Base-by-base conservation (phyloP, 495 filamentous ascomycete genomes). In the Letharia columbiana region DNA sequence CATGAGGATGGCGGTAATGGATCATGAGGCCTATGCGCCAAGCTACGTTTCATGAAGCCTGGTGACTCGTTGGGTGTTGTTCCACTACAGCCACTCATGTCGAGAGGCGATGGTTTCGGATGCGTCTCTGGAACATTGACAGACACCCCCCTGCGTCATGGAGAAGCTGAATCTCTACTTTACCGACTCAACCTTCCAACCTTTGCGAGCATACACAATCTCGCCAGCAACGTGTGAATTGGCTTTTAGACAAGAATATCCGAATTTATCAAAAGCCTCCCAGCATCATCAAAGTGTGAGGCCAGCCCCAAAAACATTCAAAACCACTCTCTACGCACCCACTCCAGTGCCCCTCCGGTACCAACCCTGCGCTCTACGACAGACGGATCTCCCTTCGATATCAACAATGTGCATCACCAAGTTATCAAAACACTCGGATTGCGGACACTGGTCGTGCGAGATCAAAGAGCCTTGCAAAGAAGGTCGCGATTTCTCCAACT, bases 351-450 rank as follows among this genome's bases (percentile, higher is more conserved):
- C 15, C 15, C 28, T 56, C 31, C 31, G 31, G 15, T 18, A 31
- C 13, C 52, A 57, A 37, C 54, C 4, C 9, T 13, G 9, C 6
- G 37, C 62, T 64, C 20, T 47, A 11, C 40, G 3, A 33, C 40
- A 50, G 7, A 18, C n/a, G 37, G 17, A 18, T 60, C 37, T 13
- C 10, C 12, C 17, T 17, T 35, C 35, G 8, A 11, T 11, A 40
- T 28, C 13, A 60, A 31, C n/a, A 2, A 81, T 82, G 80, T 82
- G 80, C 68, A 69, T 41, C 18, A 72, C 72, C n/a, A 71, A 61
- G 31, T 71, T 71, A 52, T 76, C 73, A 62, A 71, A 69, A 41
- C 78, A 77, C 11, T 63, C 64, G 3, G 71, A 63, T 10, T 82
- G 80, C 71, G 44, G 50, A 9, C 76, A 79, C 63, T 59, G 66